Evolutionary conservation across 2,329 filamentous ascomycete genomes (phyloP).

Genomic region (Dendrostoma leiphaemia): DNA sequence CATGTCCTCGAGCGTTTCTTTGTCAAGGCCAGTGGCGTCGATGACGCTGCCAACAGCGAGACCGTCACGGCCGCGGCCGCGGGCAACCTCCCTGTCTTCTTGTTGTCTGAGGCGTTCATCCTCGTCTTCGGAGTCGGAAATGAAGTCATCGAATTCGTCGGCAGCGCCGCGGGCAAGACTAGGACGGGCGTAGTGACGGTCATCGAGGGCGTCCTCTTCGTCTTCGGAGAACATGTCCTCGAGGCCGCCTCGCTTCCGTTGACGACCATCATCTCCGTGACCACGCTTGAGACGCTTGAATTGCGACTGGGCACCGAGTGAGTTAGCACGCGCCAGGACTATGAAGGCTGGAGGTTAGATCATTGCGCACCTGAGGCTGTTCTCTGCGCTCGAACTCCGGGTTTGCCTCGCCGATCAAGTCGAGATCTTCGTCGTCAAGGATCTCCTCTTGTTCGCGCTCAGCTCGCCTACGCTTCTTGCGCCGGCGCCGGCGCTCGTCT

Average conservation of each 20-base stretch:
- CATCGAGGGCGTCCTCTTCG: conserved; percentile 69
- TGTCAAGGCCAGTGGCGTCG: conserved; percentile 82
- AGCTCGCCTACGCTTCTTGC: conserved; percentile 71
- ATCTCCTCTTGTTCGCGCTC: conserved; percentile 84
- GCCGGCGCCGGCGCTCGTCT: conserved; percentile 59
- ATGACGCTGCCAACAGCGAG: conserved; percentile 67
- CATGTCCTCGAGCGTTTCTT: conserved; percentile 93
- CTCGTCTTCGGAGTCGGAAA: conserved; percentile 91
- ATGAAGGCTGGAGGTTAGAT: background rate
- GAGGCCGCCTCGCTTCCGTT: conserved; percentile 66
- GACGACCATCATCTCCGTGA: conserved; percentile 71
- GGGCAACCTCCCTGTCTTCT: conserved; percentile 86
- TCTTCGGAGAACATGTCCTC: conserved; percentile 96
- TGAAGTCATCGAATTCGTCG: conserved; percentile 92
- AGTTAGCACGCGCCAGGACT: conserved; percentile 4
- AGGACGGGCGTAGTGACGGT: conserved; percentile 48
- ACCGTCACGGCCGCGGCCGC: conserved; percentile 63
- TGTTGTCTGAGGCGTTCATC: conserved; percentile 71
- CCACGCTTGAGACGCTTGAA: conserved; percentile 97
- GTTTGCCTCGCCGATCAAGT: conserved; percentile 84
- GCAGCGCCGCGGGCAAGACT: conserved; percentile 56
- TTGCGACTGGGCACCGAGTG: conserved; percentile 61
- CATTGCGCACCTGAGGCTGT: conserved; percentile 10
- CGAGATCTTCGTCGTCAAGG: conserved; percentile 93
- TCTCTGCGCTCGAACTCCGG: conserved; percentile 67